Percentiles rank a stretch among this genome's conserved stretches.
Conservation (phyloP, 805 yeast species). For the Starmerella apis region DNA sequence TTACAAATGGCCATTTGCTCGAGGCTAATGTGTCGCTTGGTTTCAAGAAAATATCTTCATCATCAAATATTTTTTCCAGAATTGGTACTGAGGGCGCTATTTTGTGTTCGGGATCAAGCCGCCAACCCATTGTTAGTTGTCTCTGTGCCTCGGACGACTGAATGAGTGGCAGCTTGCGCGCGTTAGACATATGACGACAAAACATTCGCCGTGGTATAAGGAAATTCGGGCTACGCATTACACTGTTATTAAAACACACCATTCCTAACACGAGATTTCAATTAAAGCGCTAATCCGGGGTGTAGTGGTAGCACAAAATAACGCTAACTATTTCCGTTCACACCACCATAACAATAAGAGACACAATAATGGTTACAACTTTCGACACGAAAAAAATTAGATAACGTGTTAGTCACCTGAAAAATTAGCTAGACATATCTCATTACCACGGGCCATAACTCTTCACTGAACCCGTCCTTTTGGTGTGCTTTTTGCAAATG, state of each 20-base stretch:
- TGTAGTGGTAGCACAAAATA: too few species aligned
- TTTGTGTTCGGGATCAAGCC: constrained; percentile 11
- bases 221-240: background rate
- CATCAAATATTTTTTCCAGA: constrained; percentile 18
- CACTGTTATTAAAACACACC: background rate
- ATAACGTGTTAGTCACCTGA: constrained; percentile 1
- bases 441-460: background rate
- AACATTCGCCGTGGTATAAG: background rate
- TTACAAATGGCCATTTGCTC: constrained; percentile 4
- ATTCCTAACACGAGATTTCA: too few species aligned
- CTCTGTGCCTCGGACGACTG: constrained; percentile 14
- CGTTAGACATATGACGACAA: background rate
- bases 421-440: background rate
- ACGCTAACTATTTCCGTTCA: background rate
- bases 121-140: constrained; percentile 16
- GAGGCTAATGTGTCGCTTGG: background rate
- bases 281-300: too few species aligned
- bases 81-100: constrained; percentile 14
- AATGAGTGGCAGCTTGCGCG: background rate
- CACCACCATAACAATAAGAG: background rate
- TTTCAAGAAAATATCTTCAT: constrained; percentile 8
- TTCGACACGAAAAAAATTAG: constrained; percentile 3
- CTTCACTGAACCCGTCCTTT: background rate
- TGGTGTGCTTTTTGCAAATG: constrained; percentile 9
- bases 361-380: background rate